A percentile compares a stretch with the other conserved stretches of the same genome.
phyloP scores from a whole-genome alignment of 2,329 filamentous ascomycete species.

The Exophiala calicioides region DNA sequence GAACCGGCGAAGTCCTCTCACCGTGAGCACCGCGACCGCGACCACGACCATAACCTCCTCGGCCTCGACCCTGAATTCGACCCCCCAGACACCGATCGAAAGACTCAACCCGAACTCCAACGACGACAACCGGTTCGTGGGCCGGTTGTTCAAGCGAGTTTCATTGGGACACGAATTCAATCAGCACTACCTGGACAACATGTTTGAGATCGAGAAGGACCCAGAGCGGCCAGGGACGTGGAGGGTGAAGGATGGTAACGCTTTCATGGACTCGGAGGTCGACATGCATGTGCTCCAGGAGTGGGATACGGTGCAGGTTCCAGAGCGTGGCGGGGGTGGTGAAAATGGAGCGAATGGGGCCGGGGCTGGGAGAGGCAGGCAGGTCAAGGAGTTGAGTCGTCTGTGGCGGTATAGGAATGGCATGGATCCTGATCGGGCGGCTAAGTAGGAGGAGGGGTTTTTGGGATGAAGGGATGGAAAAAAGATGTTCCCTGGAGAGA shows the following conservation, averaged over 20 bases:
- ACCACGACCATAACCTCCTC: neutral
- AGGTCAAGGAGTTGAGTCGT: slow-evolving; percentile 42
- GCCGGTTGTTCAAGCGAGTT: slow-evolving; percentile 49
- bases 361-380: too few species aligned
- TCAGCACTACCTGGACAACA: slow-evolving; percentile 47
- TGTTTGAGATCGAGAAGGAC: slow-evolving; percentile 40
- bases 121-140: slow-evolving; percentile 49
- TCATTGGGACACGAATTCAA: slow-evolving; percentile 47
- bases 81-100: slow-evolving; percentile 17
- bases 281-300: slow-evolving; percentile 18
- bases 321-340: neutral
- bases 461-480: too few species aligned
- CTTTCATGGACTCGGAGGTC: slow-evolving; percentile 40
- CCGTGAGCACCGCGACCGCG: too few species aligned
- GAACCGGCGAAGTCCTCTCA: too few species aligned
- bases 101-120: slow-evolving; percentile 12
- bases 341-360: neutral
- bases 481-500: too few species aligned
- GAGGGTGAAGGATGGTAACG: slow-evolving; percentile 35
- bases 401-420: slow-evolving; percentile 46
- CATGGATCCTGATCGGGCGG: slow-evolving; percentile 27
- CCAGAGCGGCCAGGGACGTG: slow-evolving; percentile 11
- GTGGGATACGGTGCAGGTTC: slow-evolving; percentile 26
- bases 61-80: neutral
- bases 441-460: neutral